These are phyloP conservation scores for Phlyctochytrium arcticum DNA, from an alignment of 192 early-diverging fungal genomes.

Conservation along the genomic window DNA sequence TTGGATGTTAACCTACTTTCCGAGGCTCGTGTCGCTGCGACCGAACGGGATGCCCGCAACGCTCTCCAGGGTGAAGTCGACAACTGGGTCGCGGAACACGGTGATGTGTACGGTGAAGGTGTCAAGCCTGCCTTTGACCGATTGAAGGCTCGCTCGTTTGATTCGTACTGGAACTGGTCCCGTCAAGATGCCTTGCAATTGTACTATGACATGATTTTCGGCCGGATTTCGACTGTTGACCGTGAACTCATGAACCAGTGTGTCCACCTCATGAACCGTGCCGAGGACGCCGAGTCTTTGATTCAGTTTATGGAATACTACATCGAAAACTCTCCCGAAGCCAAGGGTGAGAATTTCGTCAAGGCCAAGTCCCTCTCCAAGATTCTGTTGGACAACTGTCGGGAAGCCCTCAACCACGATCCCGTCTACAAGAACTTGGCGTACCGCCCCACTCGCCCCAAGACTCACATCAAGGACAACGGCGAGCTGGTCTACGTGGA, in stretches of 20 bases:
- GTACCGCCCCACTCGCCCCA: constrained; percentile 77
- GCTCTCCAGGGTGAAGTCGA: constrained; percentile 81
- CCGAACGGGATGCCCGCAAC: constrained; percentile 58
- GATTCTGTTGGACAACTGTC: constrained; percentile 86
- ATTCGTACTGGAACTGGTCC: constrained; percentile 98
- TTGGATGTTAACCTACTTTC: constrained; percentile 75
- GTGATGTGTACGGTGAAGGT: constrained; percentile 83
- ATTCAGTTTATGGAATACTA: constrained; percentile 86
- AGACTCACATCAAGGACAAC: constrained; percentile 69
- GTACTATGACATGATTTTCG: constrained; percentile 92
- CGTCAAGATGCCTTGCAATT: constrained; percentile 81
- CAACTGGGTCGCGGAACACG: constrained; percentile 87
- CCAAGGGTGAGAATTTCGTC: constrained; percentile 79
- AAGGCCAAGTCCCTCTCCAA: constrained; percentile 75
- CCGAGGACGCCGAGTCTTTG: constrained; percentile 59
- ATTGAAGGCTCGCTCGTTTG: constrained; percentile 84
- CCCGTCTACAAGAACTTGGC: constrained; percentile 89
- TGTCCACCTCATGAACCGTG: constrained; percentile 89
- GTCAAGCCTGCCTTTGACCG: constrained; percentile 81
- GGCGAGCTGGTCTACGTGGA: constrained; percentile 85
- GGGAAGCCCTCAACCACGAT: constrained; percentile 66
- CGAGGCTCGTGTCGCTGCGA: constrained; percentile 41
- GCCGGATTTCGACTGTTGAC: constrained; percentile 79
- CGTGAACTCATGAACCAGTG: constrained; percentile 89
- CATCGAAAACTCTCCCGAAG: constrained; percentile 70